phyloP scores from a whole-genome alignment of 805 yeast species.

The Suhomyces xylopsoci region DNA sequence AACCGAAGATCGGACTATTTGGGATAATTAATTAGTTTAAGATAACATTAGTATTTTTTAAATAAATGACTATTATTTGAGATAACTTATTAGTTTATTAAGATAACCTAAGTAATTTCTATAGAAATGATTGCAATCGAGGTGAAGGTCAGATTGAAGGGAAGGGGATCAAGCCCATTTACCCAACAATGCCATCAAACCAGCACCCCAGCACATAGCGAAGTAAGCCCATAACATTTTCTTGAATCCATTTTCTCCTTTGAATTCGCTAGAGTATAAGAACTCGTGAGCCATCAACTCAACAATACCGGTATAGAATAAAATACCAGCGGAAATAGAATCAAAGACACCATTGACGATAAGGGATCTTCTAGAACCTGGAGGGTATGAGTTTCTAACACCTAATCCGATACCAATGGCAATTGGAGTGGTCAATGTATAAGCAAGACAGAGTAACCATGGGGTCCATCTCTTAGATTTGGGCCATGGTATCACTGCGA shows the following conservation, averaged over 20 bases:
- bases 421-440: slow-evolving; percentile 31
- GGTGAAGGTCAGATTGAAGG: neutral
- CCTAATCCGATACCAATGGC: slow-evolving; percentile 38
- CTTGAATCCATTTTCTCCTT: slow-evolving; percentile 52
- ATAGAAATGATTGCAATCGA: neutral
- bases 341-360: slow-evolving; percentile 34
- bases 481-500: slow-evolving; percentile 61
- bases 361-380: slow-evolving; percentile 30
- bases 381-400: slow-evolving; percentile 30
- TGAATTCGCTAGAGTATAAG: slow-evolving; percentile 50
- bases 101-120: neutral
- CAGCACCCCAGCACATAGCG: slow-evolving; percentile 64
- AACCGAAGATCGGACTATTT: neutral
- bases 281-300: slow-evolving; percentile 41
- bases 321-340: slow-evolving; percentile 33
- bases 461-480: slow-evolving; percentile 46
- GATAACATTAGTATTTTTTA: neutral
- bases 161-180: slow-evolving; percentile 54
- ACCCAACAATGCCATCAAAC: slow-evolving; percentile 73
- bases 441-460: slow-evolving; percentile 30
- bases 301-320: slow-evolving; percentile 34
- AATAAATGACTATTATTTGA: neutral
- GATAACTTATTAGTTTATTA: neutral
- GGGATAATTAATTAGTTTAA: neutral
- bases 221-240: slow-evolving; percentile 51